phyloP scores from a whole-genome alignment of 2,329 filamentous ascomycete genomes.

The Ophiostoma ulmi region DNA sequence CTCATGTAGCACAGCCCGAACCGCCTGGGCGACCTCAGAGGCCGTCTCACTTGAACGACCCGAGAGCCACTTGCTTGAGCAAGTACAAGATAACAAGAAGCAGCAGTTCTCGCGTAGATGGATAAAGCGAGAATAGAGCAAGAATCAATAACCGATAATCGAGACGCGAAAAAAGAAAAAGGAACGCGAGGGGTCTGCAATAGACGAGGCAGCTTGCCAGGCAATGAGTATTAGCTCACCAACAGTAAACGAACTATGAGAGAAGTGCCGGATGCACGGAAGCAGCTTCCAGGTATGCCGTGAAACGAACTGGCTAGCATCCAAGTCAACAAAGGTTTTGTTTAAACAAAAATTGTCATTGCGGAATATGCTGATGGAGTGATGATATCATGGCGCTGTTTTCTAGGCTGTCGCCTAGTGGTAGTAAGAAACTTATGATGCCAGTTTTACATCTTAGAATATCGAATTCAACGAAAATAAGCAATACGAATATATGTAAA shows the following conservation, averaged over 20 bases:
- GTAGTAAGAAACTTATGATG: neutral
- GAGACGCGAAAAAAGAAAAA: neutral
- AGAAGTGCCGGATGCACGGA: neutral
- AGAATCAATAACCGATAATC: neutral
- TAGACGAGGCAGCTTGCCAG: neutral
- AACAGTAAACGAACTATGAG: neutral
- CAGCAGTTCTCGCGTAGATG: neutral
- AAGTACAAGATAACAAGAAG: neutral
- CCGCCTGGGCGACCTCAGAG: slow-evolving; percentile 5
- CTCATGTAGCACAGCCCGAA: slow-evolving; percentile 12
- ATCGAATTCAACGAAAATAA: neutral
- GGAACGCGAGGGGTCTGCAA: neutral
- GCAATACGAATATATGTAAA: neutral
- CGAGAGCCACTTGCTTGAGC: slow-evolving; percentile 1
- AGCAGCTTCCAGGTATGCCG: neutral
- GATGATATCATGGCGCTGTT: neutral
- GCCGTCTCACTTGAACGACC: slow-evolving; percentile 1
- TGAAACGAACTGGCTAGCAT: neutral
- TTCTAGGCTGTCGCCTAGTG: neutral
- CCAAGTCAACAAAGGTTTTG: neutral
- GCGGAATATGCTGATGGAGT: neutral
- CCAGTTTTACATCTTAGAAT: neutral
- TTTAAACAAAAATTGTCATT: neutral
- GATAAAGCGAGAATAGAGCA: neutral
- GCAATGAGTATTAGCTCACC: neutral